These are phyloP conservation scores for Triangularia setosa DNA, from an alignment of 2,329 filamentous ascomycete genomes.

Conservation along the genomic window DNA sequence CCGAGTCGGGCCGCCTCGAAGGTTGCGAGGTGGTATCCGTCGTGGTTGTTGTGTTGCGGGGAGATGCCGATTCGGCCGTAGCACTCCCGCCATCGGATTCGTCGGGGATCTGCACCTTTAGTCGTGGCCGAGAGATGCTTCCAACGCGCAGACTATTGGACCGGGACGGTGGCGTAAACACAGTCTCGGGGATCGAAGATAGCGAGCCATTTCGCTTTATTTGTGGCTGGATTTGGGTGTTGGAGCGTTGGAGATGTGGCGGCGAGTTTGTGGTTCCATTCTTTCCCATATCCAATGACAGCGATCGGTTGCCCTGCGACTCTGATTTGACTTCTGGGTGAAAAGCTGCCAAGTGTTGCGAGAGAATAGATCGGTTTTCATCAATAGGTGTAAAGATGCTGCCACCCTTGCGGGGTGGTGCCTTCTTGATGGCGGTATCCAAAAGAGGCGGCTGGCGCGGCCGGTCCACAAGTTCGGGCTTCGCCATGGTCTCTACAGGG, in stretches of 20 bases:
- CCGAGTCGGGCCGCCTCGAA: constrained; percentile 34
- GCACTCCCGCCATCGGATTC: constrained; percentile 71
- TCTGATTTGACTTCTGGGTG: constrained; percentile 50
- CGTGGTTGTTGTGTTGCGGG: constrained; percentile 51
- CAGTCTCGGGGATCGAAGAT: constrained; percentile 61
- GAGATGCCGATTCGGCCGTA: constrained; percentile 66
- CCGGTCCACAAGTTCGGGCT: constrained; percentile 40
- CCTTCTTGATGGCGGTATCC: constrained; percentile 56
- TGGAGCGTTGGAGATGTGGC: constrained; percentile 47
- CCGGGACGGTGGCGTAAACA: constrained; percentile 67
- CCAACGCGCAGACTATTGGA: constrained; percentile 70
- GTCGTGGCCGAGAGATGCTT: constrained; percentile 65
- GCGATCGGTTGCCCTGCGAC: constrained; percentile 46
- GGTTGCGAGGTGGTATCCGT: constrained; percentile 56
- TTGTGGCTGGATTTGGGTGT: constrained; percentile 45
- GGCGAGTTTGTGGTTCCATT: constrained; percentile 50
- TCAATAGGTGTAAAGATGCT: constrained; percentile 98
- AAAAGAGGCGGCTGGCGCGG: constrained; percentile 42
- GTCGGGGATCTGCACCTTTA: constrained; percentile 93
- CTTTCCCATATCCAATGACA: constrained; percentile 62
- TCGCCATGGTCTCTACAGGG: constrained; percentile 49
- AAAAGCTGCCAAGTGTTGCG: constrained; percentile 73
- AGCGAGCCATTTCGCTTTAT: constrained; percentile 49
- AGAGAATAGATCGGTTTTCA: constrained; percentile 81
- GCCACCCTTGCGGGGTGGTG: constrained; percentile 74